Evolutionary conservation across 768 basidiomycete genomes (phyloP), one percentile per base, ranked within the genome.

Genomic region (Vishniacozyma victoriae): DNA sequence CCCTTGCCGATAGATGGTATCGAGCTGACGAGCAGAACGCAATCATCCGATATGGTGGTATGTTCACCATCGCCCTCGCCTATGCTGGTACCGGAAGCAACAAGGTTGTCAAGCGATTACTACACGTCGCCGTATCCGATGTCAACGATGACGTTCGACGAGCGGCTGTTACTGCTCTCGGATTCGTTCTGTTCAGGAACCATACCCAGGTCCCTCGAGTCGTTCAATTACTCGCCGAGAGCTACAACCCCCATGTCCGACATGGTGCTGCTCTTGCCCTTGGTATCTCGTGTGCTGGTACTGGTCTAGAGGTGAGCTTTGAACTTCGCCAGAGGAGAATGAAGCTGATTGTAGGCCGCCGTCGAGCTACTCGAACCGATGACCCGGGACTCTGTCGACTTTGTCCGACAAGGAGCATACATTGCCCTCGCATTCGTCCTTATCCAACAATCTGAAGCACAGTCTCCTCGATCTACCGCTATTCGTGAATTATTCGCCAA

Each of bases 41-140:
- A 16, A 92, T 97, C 57, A 76, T 97, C 52, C 87, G 95, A 48
- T 99, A 97, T 66, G 95, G 95, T 35, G 95, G 90, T 57, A 92
- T 97, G 55, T 96, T 93, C 74, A 92, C 93, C 2, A 78, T 97
- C 27, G 95, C 92, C 1, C 78, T 97, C 15, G 95, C 95, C 0
- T 97, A 96, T 67, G 90, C 93, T 2, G 95, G 93, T 45, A 96
- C 93, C 6, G 83, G 90, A 25, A 86, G 92, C 75, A 97, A 97
- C 64, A 80, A 83, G 55, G 93, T 93, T 2, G 84, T 96, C 57
- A 83, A 91, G 44, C 83, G 85, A 69, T 77, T 97, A 13, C 75
- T 99, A 24, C 93, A 97, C 63, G 87, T 96, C 31, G 95, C 95
- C 18, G 95, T 99, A 27, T 97, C 93, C 11, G 95, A 99, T 70